phyloP scores from a whole-genome alignment of 1,139 yeast genomes.

The Hyphopichia fennica region DNA sequence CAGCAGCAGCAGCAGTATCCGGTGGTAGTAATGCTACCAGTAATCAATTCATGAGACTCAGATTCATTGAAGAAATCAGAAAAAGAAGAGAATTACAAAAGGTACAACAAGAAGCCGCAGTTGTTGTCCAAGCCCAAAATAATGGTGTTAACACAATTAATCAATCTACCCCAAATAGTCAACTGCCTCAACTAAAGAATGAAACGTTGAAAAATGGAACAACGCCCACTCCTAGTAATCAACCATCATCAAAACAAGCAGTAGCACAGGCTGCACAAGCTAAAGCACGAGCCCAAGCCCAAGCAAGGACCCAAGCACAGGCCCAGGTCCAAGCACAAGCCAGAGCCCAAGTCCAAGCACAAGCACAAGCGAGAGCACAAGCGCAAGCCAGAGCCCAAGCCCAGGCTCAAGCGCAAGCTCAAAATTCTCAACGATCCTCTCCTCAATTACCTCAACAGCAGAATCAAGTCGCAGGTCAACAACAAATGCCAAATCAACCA shows the following conservation, averaged over 20 bases:
- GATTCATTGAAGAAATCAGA: constrained; percentile 49
- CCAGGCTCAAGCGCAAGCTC: background rate
- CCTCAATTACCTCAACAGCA: constrained; percentile 13
- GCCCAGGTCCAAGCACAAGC: constrained; percentile 8
- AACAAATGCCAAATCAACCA: constrained; percentile 16
- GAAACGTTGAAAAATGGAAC: constrained; percentile 5
- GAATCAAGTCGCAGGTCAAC: constrained; percentile 18
- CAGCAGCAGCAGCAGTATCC: constrained; percentile 18
- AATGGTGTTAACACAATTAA: constrained; percentile 44
- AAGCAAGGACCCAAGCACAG: constrained; percentile 6
- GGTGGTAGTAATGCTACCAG: constrained; percentile 18
- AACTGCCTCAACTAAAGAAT: constrained; percentile 3
- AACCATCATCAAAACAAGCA: constrained; percentile 7
- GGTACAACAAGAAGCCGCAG: constrained; percentile 42
- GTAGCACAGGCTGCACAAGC: constrained; percentile 7
- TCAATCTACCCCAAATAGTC: constrained; percentile 19
- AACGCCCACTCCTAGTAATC: constrained; percentile 6
- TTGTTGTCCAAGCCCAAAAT: constrained; percentile 28
- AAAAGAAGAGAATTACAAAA: constrained; percentile 47
- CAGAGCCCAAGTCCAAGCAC: constrained; percentile 2
- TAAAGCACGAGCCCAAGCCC: constrained; percentile 3
- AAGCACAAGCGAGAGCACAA: constrained; percentile 9
- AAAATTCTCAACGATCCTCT: constrained; percentile 2
- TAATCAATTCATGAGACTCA: constrained; percentile 49
- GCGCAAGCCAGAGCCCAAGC: constrained; percentile 3